Conservation (phyloP, 1,284 basidiomycete genomes). For the Schizophyllum commune region DNA sequence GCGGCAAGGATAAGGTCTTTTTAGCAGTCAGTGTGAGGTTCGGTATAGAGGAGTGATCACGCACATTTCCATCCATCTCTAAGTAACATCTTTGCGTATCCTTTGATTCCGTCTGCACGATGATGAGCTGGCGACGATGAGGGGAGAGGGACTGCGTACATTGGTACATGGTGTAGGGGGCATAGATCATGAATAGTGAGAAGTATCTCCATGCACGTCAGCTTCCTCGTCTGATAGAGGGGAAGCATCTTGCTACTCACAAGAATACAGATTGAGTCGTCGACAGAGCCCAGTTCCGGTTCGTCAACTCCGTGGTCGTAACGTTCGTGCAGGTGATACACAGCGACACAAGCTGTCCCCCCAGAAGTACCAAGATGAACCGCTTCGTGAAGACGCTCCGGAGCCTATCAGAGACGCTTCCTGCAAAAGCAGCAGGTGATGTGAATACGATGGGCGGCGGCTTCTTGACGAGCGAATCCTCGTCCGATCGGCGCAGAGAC, state of each 20-base stretch:
- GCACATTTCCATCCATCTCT: constrained; percentile 82
- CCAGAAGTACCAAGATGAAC: constrained; percentile 59
- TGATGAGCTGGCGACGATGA: neutral
- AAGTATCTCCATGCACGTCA: constrained; percentile 53
- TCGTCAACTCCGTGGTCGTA: constrained; percentile 69
- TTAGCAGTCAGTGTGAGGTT: constrained; percentile 5
- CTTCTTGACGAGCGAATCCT: neutral
- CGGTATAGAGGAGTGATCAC: constrained; percentile 15
- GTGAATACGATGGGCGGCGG: constrained; percentile 47
- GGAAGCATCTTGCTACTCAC: constrained; percentile 41
- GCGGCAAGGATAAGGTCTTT: constrained; percentile 74
- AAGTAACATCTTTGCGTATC: constrained; percentile 66
- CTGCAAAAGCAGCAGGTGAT: constrained; percentile 41
- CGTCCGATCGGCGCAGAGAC: neutral
- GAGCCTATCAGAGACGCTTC: constrained; percentile 50
- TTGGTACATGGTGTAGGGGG: constrained; percentile 80
- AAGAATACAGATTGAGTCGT: constrained; percentile 79
- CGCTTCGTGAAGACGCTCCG: constrained; percentile 67
- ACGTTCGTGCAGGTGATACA: constrained; percentile 85
- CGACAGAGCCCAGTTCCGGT: constrained; percentile 63
- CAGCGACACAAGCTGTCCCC: constrained; percentile 76
- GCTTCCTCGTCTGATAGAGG: neutral
- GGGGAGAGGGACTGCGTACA: constrained; percentile 34
- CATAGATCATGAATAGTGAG: constrained; percentile 65
- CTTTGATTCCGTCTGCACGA: constrained; percentile 61